Base-by-base conservation (phyloP, 306 rosid species). In the Pterocarpus santalinus region DNA sequence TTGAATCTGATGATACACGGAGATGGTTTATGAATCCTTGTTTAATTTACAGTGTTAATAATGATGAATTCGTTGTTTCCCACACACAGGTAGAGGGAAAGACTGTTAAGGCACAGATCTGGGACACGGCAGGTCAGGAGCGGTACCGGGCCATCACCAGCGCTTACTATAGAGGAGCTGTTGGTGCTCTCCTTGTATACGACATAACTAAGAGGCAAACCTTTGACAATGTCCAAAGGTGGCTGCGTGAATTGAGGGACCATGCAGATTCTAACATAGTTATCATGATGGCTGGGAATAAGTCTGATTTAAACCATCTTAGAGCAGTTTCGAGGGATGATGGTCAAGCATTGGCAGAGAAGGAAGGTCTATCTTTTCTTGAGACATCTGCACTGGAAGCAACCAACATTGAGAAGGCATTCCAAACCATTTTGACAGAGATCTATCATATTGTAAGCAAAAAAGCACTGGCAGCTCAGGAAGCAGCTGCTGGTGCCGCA, bases 41-140 rank as follows among this genome's bases (percentile, higher is more conserved):
- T 41, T 70, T 69, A 62, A n/a, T 28, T 65, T 36, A 15, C 30
- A 35, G 3, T 78, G 17, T 41, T 73, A 36, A 14, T 49, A 12
- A 76, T 77, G 69, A 38, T 51, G 64, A 46, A 77, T 72, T 69
- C 53, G 44, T 62, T 52, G 33, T 61, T n/a, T 4, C 17, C 44
- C 34, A 1, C 5, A 4, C 51, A 32, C 89, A 95, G 99, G 99
- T 93, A 34, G 98, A 95, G 67, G 99, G 99, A 79, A 95, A 95
- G 84, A 93, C 99, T 12, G 97, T 95, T 14, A 95, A 95, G 87
- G 98, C 99, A 67, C 99, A 95, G 83, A 95, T 95, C 78, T 95
- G 99, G 99, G 99, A 95, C 73, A 95, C 99, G 15, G 99, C 99
- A 16, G 99, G 98, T 65, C 99, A 95, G 90, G 99, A 95, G 89